Percentiles rank a stretch among this genome's conserved stretches.
Evolutionary conservation across 1,284 basidiomycete species (phyloP).

Genomic region (Ganoderma lucidum): DNA sequence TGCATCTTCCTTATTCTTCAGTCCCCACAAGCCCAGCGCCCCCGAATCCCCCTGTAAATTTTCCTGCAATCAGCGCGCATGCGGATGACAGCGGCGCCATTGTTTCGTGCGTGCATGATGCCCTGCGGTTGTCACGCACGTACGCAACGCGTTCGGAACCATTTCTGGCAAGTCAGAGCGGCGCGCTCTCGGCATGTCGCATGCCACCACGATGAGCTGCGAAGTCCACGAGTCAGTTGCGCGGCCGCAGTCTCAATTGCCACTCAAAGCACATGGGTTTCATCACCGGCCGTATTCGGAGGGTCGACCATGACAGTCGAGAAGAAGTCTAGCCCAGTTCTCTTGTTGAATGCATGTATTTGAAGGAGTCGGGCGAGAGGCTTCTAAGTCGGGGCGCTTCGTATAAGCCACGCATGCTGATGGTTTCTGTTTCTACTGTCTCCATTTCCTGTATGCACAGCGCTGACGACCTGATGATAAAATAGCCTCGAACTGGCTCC

Average conservation of each 20-base stretch:
- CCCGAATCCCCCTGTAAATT: background rate
- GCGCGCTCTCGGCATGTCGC: background rate
- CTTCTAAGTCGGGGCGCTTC: background rate
- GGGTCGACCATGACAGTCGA: background rate
- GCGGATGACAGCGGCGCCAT: background rate
- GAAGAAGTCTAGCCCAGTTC: background rate
- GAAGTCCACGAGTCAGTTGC: background rate
- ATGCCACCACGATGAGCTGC: background rate
- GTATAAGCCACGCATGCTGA: background rate
- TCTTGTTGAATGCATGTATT: background rate
- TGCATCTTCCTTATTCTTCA: background rate
- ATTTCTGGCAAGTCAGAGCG: background rate
- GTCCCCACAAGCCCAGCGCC: too few species aligned
- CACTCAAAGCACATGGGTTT: background rate
- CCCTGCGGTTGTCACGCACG: background rate
- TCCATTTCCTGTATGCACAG: background rate
- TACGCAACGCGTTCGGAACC: background rate
- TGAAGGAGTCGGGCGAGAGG: background rate
- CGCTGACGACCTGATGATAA: background rate
- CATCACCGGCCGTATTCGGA: background rate
- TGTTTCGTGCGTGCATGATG: background rate
- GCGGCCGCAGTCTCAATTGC: background rate
- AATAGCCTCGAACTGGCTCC: constrained; percentile 86
- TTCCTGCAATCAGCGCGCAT: background rate
- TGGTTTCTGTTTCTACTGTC: background rate